phyloP scores from a whole-genome alignment of 2,329 filamentous ascomycete genomes.

The Knufia fluminis region DNA sequence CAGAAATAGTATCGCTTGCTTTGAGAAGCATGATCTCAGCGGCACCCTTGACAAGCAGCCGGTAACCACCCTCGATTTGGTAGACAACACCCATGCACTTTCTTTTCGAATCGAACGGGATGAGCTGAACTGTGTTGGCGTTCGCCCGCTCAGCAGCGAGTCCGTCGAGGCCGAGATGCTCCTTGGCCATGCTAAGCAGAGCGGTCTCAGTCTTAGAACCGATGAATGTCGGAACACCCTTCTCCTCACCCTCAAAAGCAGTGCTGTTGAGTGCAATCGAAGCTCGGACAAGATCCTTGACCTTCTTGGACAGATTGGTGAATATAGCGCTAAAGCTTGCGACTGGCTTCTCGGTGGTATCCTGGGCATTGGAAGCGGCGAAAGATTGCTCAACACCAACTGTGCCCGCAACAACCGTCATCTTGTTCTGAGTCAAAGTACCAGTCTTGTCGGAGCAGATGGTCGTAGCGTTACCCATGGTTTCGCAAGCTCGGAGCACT shows the following conservation, averaged over 20 bases:
- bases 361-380: constrained; percentile 15
- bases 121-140: constrained; percentile 54
- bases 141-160: constrained; percentile 55
- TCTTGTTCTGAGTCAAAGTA: constrained; percentile 64
- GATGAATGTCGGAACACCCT: constrained; percentile 57
- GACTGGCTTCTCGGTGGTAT: constrained; percentile 8
- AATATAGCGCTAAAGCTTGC: constrained; percentile 16
- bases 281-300: constrained; percentile 32
- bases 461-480: constrained; percentile 71
- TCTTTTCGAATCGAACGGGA: constrained; percentile 66
- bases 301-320: constrained; percentile 24
- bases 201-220: constrained; percentile 73
- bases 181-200: constrained; percentile 58
- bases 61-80: constrained; percentile 32
- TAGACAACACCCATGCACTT: constrained; percentile 53
- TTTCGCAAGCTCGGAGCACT: constrained; percentile 67
- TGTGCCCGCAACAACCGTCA: constrained; percentile 66
- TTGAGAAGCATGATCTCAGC: constrained; percentile 38
- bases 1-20: constrained; percentile 27
- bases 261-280: constrained; percentile 50
- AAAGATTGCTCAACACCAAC: constrained; percentile 53
- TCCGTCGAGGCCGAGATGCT: constrained; percentile 55
- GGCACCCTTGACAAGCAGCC: constrained; percentile 41
- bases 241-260: constrained; percentile 65
- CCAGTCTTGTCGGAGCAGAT: constrained; percentile 76